Evolutionary conservation across 148 eudicot species (phyloP).

Genomic region (Rhododendron mucronatum): DNA sequence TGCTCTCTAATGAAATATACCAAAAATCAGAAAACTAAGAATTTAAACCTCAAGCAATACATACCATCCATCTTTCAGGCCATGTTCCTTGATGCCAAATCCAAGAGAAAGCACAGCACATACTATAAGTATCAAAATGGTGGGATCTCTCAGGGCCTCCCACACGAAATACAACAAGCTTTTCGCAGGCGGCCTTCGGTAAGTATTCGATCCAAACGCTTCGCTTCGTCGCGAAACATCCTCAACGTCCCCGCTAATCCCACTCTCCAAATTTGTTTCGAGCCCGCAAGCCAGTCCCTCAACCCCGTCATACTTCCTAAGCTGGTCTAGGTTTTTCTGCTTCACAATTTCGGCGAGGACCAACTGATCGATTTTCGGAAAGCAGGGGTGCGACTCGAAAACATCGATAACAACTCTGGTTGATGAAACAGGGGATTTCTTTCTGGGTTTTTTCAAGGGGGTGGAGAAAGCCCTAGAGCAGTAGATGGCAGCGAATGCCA

Average conservation of each 20-base stretch:
- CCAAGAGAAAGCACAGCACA: conserved; percentile 20
- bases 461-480: conserved; percentile 20
- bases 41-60: conserved; percentile 12
- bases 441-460: background rate
- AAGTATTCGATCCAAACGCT: background rate
- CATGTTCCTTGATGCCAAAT: conserved; percentile 21
- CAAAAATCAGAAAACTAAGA: background rate
- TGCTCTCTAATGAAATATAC: background rate
- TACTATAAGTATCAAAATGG: background rate
- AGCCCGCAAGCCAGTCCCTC: background rate
- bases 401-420: background rate
- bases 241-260: background rate
- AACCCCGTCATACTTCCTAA: background rate
- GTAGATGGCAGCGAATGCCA: conserved; percentile 13
- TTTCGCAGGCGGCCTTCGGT: conserved; percentile 10
- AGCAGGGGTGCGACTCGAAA: background rate
- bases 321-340: background rate
- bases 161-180: conserved; percentile 7
- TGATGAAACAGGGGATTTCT: background rate
- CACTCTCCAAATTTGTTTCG: background rate
- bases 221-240: background rate
- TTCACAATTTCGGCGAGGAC: background rate
- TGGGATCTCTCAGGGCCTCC: background rate
- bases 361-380: background rate
- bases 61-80: conserved; percentile 8